These are phyloP conservation scores for Luffa aegyptiaca DNA, from an alignment of 306 rosid genomes.

Conservation along the genomic window DNA sequence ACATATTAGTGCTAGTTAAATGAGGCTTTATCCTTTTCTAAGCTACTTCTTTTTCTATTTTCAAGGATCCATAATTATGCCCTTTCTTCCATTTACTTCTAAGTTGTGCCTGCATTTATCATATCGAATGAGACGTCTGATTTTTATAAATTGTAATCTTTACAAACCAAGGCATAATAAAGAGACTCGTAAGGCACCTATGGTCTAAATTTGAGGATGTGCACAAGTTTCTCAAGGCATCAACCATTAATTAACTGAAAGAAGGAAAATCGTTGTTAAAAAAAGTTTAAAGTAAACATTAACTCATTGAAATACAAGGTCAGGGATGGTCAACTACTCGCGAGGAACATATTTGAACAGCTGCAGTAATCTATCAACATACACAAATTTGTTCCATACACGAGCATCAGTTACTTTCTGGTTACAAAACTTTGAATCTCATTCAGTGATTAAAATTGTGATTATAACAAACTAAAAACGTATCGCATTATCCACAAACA, in stretches of 20 bases:
- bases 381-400: slow-evolving; percentile 98
- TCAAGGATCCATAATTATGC: slow-evolving; percentile 80
- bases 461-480: slow-evolving; percentile 13
- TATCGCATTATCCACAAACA: slow-evolving; percentile 73
- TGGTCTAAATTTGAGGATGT: not conserved
- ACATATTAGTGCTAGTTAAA: too few relatives aligned
- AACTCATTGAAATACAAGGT: slow-evolving; percentile 93
- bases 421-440: not conserved
- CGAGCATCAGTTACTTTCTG: slow-evolving; percentile 7
- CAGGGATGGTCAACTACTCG: slow-evolving; percentile 95
- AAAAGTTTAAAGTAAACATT: slow-evolving; percentile 11
- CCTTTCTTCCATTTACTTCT: slow-evolving; percentile 97
- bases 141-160: not conserved
- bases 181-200: not conserved
- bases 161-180: not conserved
- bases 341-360: slow-evolving; percentile 93
- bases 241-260: not conserved
- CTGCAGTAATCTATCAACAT: slow-evolving; percentile 81
- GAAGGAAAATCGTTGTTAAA: not conserved
- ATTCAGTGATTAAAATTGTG: not conserved
- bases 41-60: too few relatives aligned
- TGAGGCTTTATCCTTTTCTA: too few relatives aligned
- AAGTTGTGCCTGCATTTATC: slow-evolving; percentile 67
- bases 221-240: not conserved
- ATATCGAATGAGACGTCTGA: not conserved